Evolutionary conservation across 768 basidiomycete genomes (phyloP).

Genomic region (Xanthoconium stramineum): DNA sequence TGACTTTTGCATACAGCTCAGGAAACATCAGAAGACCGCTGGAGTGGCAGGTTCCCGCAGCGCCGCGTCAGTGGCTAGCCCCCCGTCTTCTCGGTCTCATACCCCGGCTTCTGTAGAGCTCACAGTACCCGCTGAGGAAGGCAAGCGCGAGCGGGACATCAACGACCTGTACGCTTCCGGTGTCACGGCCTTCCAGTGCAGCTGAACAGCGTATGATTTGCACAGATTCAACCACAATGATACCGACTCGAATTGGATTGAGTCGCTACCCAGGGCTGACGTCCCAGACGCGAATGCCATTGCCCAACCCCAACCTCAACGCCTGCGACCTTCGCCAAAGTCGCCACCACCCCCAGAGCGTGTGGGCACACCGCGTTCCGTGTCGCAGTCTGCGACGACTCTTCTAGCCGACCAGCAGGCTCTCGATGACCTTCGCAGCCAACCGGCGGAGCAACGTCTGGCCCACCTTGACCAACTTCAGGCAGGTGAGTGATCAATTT

Average conservation of each 20-base stretch:
- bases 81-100: constrained; percentile 46
- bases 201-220: constrained; percentile 14
- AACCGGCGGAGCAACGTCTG: constrained; percentile 18
- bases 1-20: constrained; percentile 48
- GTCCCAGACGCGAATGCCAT: constrained; percentile 28
- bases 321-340: constrained; percentile 14
- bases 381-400: not conserved
- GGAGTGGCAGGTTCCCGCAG: constrained; percentile 33
- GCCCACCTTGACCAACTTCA: constrained; percentile 29
- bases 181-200: not conserved
- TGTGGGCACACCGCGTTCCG: constrained; percentile 1
- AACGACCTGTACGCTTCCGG: constrained; percentile 58
- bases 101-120: constrained; percentile 50
- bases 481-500: constrained; percentile 24
- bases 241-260: constrained; percentile 53
- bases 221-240: constrained; percentile 46
- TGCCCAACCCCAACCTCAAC: constrained; percentile 32
- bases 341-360: constrained; percentile 18
- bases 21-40: constrained; percentile 68
- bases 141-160: constrained; percentile 45
- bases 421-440: constrained; percentile 14
- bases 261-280: constrained; percentile 50
- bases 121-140: constrained; percentile 34
- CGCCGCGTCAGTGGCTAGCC: constrained; percentile 35
- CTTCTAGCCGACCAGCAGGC: not conserved